These are phyloP conservation scores for Purpureocillium takamizusanense DNA, from an alignment of 2,329 filamentous ascomycete species.

Conservation along the genomic window DNA sequence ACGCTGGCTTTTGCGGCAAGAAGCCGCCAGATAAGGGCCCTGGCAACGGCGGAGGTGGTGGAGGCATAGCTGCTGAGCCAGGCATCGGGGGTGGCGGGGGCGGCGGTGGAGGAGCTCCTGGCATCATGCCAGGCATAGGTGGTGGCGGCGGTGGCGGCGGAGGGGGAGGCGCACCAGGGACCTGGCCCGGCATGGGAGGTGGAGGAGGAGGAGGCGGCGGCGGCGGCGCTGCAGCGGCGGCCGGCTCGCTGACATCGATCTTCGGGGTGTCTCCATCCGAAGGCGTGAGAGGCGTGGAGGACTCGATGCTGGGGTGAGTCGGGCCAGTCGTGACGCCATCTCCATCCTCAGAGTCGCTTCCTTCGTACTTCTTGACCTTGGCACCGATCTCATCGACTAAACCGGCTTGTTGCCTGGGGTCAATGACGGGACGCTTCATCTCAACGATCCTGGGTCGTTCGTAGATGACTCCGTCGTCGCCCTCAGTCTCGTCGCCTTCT, in stretches of 20 bases:
- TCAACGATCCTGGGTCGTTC: conserved; percentile 75
- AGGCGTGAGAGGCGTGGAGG: conserved; percentile 58
- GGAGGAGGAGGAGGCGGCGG: conserved; percentile 30
- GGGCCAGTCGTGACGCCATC: conserved; percentile 63
- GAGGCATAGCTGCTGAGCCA: conserved; percentile 27
- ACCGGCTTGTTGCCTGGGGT: conserved; percentile 57
- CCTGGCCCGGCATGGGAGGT: conserved; percentile 28
- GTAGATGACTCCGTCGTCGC: conserved; percentile 53
- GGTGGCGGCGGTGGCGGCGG: conserved; percentile 36
- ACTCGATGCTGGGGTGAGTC: conserved; percentile 66
- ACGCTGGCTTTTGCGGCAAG: conserved; percentile 54
- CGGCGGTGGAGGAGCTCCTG: conserved; percentile 24
- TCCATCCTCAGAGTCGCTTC: conserved; percentile 61
- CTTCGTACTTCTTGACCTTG: conserved; percentile 66
- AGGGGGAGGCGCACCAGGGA: conserved; percentile 13
- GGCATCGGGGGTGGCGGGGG: conserved; percentile 29
- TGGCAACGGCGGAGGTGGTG: conserved; percentile 56
- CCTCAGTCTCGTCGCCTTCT: conserved; percentile 41
- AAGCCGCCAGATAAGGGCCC: conserved; percentile 68
- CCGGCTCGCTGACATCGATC: conserved; percentile 44
- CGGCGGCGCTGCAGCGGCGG: conserved; percentile 24
- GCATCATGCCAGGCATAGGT: conserved; percentile 28
- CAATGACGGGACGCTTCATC: conserved; percentile 60
- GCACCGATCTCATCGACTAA: conserved; percentile 62
- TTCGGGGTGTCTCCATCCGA: conserved; percentile 51